A percentile compares a stretch with the other conserved stretches of the same genome.
These are phyloP conservation scores for Penicillium sp. DNA, from an alignment of 2,329 filamentous ascomycete species.

Conservation along the genomic window DNA sequence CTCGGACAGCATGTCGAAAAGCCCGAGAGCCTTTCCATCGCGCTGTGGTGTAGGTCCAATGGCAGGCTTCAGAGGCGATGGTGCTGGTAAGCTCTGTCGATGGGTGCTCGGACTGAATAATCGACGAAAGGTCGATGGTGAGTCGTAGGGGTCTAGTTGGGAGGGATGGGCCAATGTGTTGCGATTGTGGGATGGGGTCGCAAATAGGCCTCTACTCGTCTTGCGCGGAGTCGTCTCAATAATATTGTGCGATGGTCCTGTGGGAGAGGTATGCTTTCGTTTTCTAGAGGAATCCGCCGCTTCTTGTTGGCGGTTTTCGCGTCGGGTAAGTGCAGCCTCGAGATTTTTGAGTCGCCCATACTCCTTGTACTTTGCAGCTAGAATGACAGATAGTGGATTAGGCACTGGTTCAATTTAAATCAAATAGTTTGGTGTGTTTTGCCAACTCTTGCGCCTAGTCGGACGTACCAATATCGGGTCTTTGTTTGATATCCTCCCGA, in stretches of 20 bases:
- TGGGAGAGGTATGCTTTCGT: constrained; percentile 34
- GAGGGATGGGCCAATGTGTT: constrained; percentile 36
- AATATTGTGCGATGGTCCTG: constrained; percentile 15
- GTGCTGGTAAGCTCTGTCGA: constrained; percentile 25
- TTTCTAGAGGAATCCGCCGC: constrained; percentile 27
- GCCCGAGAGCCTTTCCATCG: constrained; percentile 49
- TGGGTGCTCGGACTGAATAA: constrained; percentile 41
- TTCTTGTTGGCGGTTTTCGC: constrained; percentile 21
- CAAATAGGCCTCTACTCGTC: constrained; percentile 28
- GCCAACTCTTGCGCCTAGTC: not conserved
- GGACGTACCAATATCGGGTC: constrained; percentile 45
- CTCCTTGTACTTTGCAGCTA: constrained; percentile 51
- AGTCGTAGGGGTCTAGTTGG: constrained; percentile 47
- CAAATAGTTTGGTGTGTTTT: not conserved
- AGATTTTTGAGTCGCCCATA: constrained; percentile 46
- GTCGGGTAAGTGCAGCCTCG: constrained; percentile 25
- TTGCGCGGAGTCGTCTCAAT: constrained; percentile 39
- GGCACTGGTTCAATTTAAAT: not conserved
- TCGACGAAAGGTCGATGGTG: constrained; percentile 39
- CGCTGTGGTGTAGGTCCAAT: constrained; percentile 53
- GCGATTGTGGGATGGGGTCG: constrained; percentile 34
- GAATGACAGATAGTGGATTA: not conserved
- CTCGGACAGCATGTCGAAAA: constrained; percentile 50
- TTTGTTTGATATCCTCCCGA: constrained; percentile 50
- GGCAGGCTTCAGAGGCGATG: constrained; percentile 39